A percentile compares a stretch with the other conserved stretches of the same genome.
These are phyloP conservation scores for Aspergillus phoenicis DNA, from an alignment of 2,329 filamentous ascomycete species.

Conservation along the genomic window DNA sequence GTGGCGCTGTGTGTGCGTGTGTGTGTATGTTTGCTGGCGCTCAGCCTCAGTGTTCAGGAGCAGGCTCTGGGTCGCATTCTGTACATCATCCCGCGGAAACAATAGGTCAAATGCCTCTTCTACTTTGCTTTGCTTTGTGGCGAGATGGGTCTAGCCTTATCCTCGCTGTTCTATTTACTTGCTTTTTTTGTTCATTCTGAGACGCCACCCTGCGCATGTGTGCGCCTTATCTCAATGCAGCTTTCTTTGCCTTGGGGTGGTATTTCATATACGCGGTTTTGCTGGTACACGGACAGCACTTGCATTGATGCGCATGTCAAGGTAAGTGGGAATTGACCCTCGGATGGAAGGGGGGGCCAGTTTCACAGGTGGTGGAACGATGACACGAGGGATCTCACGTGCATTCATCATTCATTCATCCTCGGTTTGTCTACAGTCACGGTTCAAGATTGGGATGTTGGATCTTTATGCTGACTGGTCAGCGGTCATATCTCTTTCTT, in stretches of 20 bases:
- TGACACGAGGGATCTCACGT: neutral
- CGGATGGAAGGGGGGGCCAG: neutral
- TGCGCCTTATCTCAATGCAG: neutral
- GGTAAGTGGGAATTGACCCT: neutral
- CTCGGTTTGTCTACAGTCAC: neutral
- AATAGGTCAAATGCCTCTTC: neutral
- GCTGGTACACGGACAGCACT: neutral
- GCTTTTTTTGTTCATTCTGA: too few species aligned
- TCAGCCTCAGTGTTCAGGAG: slow-evolving; percentile 24
- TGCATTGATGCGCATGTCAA: neutral
- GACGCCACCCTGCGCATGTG: neutral
- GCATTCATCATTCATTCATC: neutral
- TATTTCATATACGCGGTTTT: slow-evolving; percentile 4
- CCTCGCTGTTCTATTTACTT: neutral
- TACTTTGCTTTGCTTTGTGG: slow-evolving; percentile 3
- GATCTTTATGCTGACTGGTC: neutral
- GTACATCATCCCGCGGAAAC: neutral
- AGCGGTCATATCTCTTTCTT: neutral
- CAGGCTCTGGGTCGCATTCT: neutral
- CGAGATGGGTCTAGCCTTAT: neutral
- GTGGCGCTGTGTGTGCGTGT: slow-evolving; percentile 11
- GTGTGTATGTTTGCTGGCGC: slow-evolving; percentile 35
- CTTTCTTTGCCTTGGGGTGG: neutral
- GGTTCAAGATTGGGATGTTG: neutral
- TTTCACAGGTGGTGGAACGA: neutral